Evolutionary conservation across 1,284 basidiomycete genomes (phyloP).

Genomic region (Blastosporella zonata): DNA sequence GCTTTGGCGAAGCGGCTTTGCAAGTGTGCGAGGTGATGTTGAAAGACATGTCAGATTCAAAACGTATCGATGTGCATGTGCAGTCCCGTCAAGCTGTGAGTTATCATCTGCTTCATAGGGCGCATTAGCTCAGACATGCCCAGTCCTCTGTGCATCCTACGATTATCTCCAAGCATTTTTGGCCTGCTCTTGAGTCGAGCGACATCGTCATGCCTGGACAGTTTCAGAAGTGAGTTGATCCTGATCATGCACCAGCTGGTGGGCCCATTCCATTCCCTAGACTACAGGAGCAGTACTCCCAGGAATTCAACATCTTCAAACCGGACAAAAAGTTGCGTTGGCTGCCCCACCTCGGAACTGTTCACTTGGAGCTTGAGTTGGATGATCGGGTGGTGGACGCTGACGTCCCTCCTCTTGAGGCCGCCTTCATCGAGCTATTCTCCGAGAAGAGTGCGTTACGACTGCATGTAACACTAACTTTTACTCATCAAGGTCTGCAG

Average conservation of each 20-base stretch:
- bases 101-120: slow-evolving; percentile 11
- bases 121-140: not conserved
- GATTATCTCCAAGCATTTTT: slow-evolving; percentile 90
- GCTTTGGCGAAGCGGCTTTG: slow-evolving; percentile 87
- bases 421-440: slow-evolving; percentile 86
- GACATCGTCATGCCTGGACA: slow-evolving; percentile 81
- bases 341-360: slow-evolving; percentile 82
- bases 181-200: slow-evolving; percentile 79
- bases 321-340: slow-evolving; percentile 88
- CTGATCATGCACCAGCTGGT: not conserved
- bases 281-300: slow-evolving; percentile 71
- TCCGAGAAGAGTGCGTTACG: slow-evolving; percentile 54
- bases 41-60: slow-evolving; percentile 92
- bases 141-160: slow-evolving; percentile 79
- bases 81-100: slow-evolving; percentile 69
- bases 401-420: slow-evolving; percentile 84
- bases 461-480: not conserved
- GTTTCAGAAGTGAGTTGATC: slow-evolving; percentile 60
- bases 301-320: slow-evolving; percentile 77
- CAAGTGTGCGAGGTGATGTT: slow-evolving; percentile 97
- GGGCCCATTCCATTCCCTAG: slow-evolving; percentile 34
- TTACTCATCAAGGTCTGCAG: slow-evolving; percentile 34
- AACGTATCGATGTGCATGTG: slow-evolving; percentile 80
- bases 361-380: slow-evolving; percentile 75
- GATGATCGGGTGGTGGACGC: slow-evolving; percentile 75